These are phyloP conservation scores for Talaromyces sp. DNA, from an alignment of 2,329 filamentous ascomycete species.

Conservation along the genomic window DNA sequence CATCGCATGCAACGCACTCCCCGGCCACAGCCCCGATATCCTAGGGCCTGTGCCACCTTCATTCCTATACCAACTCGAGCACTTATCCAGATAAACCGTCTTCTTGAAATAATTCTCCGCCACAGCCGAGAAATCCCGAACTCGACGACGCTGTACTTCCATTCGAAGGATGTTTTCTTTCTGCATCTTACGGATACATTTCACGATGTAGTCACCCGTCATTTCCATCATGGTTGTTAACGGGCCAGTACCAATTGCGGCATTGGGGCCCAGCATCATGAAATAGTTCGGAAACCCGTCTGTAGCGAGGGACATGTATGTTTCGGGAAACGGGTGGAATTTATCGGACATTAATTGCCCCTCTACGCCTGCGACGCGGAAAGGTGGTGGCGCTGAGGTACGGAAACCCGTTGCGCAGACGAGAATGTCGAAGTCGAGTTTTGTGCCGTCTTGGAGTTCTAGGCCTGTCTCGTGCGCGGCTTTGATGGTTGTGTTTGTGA, in stretches of 20 bases:
- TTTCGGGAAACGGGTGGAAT: not conserved
- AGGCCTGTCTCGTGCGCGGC: not conserved
- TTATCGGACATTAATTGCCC: not conserved
- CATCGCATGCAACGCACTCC: slow-evolving; percentile 39
- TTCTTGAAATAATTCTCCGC: slow-evolving; percentile 37
- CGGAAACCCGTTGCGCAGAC: not conserved
- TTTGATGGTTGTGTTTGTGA: not conserved
- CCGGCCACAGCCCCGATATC: slow-evolving; percentile 38
- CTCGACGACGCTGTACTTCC: slow-evolving; percentile 28
- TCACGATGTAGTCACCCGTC: slow-evolving; percentile 35
- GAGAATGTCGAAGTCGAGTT: not conserved
- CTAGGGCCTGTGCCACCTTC: slow-evolving; percentile 35
- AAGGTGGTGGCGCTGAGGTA: not conserved
- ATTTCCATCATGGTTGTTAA: slow-evolving; percentile 36
- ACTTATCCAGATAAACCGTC: slow-evolving; percentile 38
- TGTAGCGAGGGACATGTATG: not conserved
- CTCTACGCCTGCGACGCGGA: not conserved
- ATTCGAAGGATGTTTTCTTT: slow-evolving; percentile 37
- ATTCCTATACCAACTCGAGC: slow-evolving; percentile 39
- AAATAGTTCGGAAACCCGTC: slow-evolving; percentile 40
- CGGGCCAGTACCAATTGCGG: slow-evolving; percentile 35
- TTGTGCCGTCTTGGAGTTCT: not conserved
- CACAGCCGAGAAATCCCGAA: slow-evolving; percentile 31
- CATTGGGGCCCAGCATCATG: slow-evolving; percentile 36
- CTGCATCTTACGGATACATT: slow-evolving; percentile 37